These are phyloP conservation scores for Zanthoxylum bungeanum DNA, from an alignment of 345 rosid species.

Conservation along the genomic window DNA sequence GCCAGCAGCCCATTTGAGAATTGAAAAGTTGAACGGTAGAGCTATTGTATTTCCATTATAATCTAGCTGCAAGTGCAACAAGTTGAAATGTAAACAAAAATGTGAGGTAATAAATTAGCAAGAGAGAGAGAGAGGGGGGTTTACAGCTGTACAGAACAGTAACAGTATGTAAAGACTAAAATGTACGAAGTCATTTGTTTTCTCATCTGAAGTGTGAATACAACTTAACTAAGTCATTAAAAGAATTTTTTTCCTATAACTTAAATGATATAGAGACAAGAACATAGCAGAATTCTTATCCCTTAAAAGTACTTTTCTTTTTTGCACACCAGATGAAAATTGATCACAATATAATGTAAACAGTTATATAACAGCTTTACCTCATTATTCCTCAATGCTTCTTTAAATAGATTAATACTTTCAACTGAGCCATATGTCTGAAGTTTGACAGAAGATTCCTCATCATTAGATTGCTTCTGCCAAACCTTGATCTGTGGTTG, in stretches of 20 bases:
- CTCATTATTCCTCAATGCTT: slow-evolving; percentile 78
- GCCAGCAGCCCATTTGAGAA: slow-evolving; percentile 65
- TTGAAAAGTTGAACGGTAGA: slow-evolving; percentile 66
- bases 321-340: background rate
- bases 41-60: slow-evolving; percentile 61
- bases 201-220: background rate
- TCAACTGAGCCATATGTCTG: slow-evolving; percentile 57
- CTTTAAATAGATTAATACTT: slow-evolving; percentile 52
- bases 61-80: slow-evolving; percentile 43
- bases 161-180: background rate
- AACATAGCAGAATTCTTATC: background rate
- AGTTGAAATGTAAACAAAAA: slow-evolving; percentile 2
- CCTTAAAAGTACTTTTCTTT: background rate
- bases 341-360: background rate
- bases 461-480: slow-evolving; percentile 50
- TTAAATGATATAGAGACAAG: background rate
- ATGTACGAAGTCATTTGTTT: background rate
- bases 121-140: background rate
- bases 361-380: slow-evolving; percentile 22
- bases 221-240: background rate
- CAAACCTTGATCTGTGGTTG: slow-evolving; percentile 75
- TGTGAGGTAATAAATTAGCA: background rate
- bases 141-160: background rate
- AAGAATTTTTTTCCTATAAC: too few relatives aligned
- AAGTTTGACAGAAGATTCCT: slow-evolving; percentile 37